A percentile compares a stretch with the other conserved stretches of the same genome.
These are phyloP conservation scores for Pterocarpus santalinus DNA, from an alignment of 306 rosid genomes.

Conservation along the genomic window DNA sequence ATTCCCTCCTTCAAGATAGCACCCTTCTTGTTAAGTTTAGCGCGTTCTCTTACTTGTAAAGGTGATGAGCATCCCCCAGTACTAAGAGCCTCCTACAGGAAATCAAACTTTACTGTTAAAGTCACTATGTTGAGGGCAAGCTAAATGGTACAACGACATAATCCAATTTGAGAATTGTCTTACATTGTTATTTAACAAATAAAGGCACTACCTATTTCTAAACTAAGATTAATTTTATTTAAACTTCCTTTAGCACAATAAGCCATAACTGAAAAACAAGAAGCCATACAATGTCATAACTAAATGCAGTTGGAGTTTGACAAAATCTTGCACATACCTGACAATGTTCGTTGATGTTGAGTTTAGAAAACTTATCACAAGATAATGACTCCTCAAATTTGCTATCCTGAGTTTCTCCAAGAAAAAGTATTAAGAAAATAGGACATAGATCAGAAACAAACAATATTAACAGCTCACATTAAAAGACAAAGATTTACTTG, in stretches of 20 bases:
- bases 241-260: constrained; percentile 23
- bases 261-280: constrained; percentile 1
- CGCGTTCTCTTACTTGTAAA: constrained; percentile 53
- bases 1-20: constrained; percentile 68
- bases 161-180: constrained; percentile 32
- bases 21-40: constrained; percentile 52
- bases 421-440: not conserved
- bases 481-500: constrained; percentile 55
- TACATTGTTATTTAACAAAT: not conserved
- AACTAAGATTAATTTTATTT: not conserved
- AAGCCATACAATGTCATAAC: constrained; percentile 7
- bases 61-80: constrained; percentile 58
- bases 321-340: constrained; percentile 53
- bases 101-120: constrained; percentile 53
- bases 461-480: constrained; percentile 25
- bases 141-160: constrained; percentile 27
- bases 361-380: constrained; percentile 65
- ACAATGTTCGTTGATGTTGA: constrained; percentile 53
- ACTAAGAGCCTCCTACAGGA: constrained; percentile 68
- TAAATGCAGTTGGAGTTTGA: not conserved
- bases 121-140: constrained; percentile 38
- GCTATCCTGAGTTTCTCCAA: constrained; percentile 58
- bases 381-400: constrained; percentile 55
- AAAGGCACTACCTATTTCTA: constrained; percentile 2
- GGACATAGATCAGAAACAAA: not conserved